Evolutionary conservation across 495 filamentous ascomycete species (phyloP), one percentile per base, ranked within the genome.

Genomic region (Amorphotheca resinae): DNA sequence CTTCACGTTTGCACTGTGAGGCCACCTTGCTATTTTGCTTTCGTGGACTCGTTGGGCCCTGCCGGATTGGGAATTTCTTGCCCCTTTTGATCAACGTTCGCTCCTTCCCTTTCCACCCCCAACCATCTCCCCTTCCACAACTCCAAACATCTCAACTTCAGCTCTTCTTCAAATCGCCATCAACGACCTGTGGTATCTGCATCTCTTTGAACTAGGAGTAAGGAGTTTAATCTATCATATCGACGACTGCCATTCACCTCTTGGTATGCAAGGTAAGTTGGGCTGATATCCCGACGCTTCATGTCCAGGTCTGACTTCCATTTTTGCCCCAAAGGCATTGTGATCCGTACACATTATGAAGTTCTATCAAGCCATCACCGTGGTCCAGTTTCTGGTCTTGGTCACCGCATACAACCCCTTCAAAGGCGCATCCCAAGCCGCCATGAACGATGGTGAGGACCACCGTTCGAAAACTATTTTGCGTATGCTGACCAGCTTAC

Each of bases 311-410:
- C 14, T 28, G 30, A 20, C 28, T n/a, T 45, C 23, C 11, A 22
- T n/a, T 14, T 28, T 28, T 5, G 25, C 5, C n/a, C n/a, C 25
- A 11, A 28, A 5, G 25, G 25, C 25, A 28, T 5, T 28, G 5
- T 5, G 5, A 28, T 28, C n/a, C n/a, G n/a, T n/a, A n/a, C 25
- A 28, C 3, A 33, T 18, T 21, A 46, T 41, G 44, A 46, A 46
- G 25, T 18, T 25, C 8, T 48, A 9, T 28, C 46, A 42, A 28
- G 2, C 36, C 11, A 5, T 41, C 62, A 31, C 62, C 56, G 9
- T 65, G 64, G 62, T 45, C 46, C 17, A 17, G 18, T 21, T 45
- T 49, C 30, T 55, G 53, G 3, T 44, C 38, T 33, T 52, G 37
- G 41, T 20, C 37, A 0, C 22, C 12, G 32, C 26, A 21, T 25